Percentiles rank a stretch among this genome's conserved stretches.
Conservation (phyloP, 2,329 filamentous ascomycete species). For the Talaromyces funiculosus region DNA sequence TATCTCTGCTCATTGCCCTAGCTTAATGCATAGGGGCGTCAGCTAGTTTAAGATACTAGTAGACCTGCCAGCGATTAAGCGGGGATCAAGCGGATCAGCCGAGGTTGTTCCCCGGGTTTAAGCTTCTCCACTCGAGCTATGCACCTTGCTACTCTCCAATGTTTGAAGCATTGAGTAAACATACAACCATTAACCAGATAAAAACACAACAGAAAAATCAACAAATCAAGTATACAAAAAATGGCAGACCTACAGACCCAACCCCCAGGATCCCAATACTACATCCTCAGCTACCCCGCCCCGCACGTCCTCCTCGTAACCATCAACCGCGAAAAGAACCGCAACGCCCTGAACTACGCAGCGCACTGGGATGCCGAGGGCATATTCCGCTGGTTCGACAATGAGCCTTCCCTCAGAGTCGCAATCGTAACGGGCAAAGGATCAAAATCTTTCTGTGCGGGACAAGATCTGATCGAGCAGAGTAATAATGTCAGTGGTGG, state of each 20-base stretch:
- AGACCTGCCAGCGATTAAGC: neutral
- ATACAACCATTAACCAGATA: neutral
- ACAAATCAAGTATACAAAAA: neutral
- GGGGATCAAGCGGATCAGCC: neutral
- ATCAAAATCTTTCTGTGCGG: conserved; percentile 42
- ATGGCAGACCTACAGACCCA: neutral
- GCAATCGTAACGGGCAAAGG: conserved; percentile 40
- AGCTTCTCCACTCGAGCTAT: neutral
- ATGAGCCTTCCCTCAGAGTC: conserved; percentile 37
- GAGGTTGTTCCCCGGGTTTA: conserved; percentile 4
- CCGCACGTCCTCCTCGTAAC: conserved; percentile 45
- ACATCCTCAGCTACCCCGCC: conserved; percentile 38
- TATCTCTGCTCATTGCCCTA: neutral
- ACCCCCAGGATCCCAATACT: conserved; percentile 28
- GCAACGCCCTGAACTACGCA: conserved; percentile 42
- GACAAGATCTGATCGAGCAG: conserved; percentile 43
- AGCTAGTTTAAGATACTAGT: neutral
- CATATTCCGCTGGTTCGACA: conserved; percentile 43
- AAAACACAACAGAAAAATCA: neutral
- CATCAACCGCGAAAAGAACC: conserved; percentile 37
- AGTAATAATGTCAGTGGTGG: conserved; percentile 17
- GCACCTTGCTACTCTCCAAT: neutral
- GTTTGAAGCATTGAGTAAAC: neutral
- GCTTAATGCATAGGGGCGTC: neutral
- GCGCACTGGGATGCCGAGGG: conserved; percentile 39